Conservation (phyloP, 345 rosid genomes). For the Triadica sebifera region DNA sequence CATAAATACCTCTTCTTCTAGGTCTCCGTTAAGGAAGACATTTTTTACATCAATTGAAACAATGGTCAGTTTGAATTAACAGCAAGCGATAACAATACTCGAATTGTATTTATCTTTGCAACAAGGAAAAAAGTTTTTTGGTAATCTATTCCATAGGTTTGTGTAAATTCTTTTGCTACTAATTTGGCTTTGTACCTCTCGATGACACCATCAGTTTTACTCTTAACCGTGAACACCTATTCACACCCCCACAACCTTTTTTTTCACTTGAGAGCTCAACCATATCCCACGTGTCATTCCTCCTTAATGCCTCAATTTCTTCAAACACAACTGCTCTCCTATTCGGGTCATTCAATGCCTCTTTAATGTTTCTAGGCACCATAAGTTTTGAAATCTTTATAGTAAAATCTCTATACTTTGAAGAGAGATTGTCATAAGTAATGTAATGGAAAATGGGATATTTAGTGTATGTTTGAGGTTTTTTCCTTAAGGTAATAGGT, state of each 20-base stretch:
- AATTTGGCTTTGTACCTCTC: not conserved
- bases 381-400: not conserved
- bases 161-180: too few relatives aligned
- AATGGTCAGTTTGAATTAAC: too few relatives aligned
- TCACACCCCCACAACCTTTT: not conserved
- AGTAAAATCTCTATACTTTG: not conserved
- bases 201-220: not conserved
- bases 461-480: too few relatives aligned
- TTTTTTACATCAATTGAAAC: too few relatives aligned
- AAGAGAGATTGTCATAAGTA: too few relatives aligned
- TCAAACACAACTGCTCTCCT: too few relatives aligned
- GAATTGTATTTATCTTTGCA: too few relatives aligned
- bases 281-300: not conserved
- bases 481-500: too few relatives aligned
- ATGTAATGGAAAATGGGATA: too few relatives aligned
- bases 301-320: not conserved
- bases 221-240: not conserved
- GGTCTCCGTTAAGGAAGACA: not conserved
- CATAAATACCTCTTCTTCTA: not conserved
- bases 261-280: not conserved
- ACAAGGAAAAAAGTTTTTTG: too few relatives aligned
- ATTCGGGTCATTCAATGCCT: not conserved
- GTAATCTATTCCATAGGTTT: too few relatives aligned
- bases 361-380: not conserved
- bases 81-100: too few relatives aligned